Base-by-base conservation (phyloP, 2,329 filamentous ascomycete species). In the Septoria petroselini region DNA sequence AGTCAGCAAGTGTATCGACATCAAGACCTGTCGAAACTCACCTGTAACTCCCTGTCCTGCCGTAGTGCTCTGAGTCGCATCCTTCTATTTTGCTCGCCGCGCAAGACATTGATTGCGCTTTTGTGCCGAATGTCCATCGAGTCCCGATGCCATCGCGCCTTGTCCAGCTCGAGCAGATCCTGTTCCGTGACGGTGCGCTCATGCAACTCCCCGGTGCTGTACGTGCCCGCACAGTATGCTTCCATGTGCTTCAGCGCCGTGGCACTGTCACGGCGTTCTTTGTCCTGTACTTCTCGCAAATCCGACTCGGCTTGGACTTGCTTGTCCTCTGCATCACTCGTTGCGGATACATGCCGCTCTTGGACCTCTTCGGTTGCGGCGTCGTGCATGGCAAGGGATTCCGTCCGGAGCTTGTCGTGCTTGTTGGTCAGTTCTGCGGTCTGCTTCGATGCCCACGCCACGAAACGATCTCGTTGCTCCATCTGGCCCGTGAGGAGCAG, bases 211-310 rank as follows among this genome's bases (percentile, higher is more conserved):
- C 64, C 66, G 25, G 49, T 59, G 19, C 58, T 58, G 31, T 63
- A 63, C 6, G 56, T 65, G 9, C 71, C 72, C 4, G 67, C 65
- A 49, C 73, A 76, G 53, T 74, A 76, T 3, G 72, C 72, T 50
- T 74, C 71, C 67, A 76, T 75, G 52, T 76, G 70, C 52, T 71
- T 72, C 2, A 76, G 58, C 0, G 73, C 73, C 2, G 71, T 74
- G 0, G 68, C 70, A 8, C 68, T 68, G 55, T 74, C 73, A 30
- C 70, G 66, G 9, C 62, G 60, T 52, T 75, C 74, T 19, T 69
- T 62, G 1, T 62, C 64, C 17, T 76, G 74, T 2, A 62, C 48
- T 43, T 67, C 63, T 29, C 70, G 68, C 18, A 76, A 59, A 37
- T 71, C 69, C 30, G 71, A 67, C 55, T 75, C 72, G 15, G 68